phyloP scores from a whole-genome alignment of 345 rosid genomes.

The Pseudoturritis turrita region DNA sequence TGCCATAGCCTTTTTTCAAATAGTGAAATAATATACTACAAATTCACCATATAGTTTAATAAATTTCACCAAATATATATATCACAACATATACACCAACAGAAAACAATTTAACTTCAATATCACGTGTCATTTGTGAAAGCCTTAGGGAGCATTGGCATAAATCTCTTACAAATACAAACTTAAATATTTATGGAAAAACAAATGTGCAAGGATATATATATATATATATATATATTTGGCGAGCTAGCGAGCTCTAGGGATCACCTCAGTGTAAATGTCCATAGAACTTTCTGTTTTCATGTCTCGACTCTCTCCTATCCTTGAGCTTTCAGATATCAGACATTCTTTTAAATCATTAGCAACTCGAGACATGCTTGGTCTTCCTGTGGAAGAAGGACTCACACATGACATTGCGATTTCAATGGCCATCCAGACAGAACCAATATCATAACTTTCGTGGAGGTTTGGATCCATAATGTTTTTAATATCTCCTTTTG shows the following conservation, averaged over 20 bases:
- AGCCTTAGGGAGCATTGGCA: not conserved
- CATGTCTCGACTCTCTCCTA: not conserved
- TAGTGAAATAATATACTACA: no score
- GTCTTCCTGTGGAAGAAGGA: conserved; percentile 22
- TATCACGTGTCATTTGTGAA: not conserved
- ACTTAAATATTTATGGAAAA: not conserved
- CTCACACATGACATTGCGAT: conserved; percentile 24
- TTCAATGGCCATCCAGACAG: conserved; percentile 26
- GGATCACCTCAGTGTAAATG: not conserved
- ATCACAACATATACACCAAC: not conserved
- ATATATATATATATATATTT: not conserved
- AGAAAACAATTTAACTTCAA: not conserved
- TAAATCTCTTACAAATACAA: not conserved
- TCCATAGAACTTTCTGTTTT: not conserved
- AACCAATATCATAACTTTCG: conserved; percentile 11
- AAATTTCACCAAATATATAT: not conserved
- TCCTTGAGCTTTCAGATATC: conserved; percentile 5
- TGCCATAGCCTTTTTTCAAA: no score
- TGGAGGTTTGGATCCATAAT: conserved; percentile 24
- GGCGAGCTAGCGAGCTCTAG: conserved; percentile 14
- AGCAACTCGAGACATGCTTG: conserved; percentile 28
- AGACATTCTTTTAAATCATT: conserved; percentile 24
- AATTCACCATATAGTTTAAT: not conserved
- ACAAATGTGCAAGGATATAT: not conserved
- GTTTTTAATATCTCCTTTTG: conserved; percentile 8